Conservation (phyloP, 202 grass and related monocot genomes). For the Bolboschoenoplectus hybrid region DNA sequence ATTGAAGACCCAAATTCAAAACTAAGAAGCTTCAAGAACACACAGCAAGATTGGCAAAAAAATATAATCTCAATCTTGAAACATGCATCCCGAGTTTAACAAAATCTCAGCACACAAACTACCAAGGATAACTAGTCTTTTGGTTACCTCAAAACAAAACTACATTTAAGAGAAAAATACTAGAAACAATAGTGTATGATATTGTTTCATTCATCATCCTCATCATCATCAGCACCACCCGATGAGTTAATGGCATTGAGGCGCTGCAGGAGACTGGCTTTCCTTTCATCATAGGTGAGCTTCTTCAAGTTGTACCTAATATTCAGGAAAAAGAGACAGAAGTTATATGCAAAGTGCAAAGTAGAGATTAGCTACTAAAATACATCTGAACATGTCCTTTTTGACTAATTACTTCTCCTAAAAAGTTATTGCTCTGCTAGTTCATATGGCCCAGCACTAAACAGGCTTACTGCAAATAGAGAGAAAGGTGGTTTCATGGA, state of each 20-base stretch:
- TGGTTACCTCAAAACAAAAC: constrained; percentile 19
- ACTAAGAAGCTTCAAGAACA: no score
- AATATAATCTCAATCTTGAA: no score
- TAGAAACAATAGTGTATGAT: constrained; percentile 22
- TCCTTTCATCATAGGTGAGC: constrained; percentile 80
- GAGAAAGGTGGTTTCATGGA: no score
- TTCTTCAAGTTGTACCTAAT: constrained; percentile 78
- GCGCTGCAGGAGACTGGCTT: constrained; percentile 59
- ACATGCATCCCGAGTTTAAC: no score
- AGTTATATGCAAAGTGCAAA: no score
- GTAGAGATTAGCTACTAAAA: not conserved
- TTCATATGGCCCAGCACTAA: no score
- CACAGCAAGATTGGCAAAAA: no score
- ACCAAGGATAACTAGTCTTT: constrained; percentile 36
- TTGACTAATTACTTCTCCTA: not conserved
- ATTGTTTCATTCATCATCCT: constrained; percentile 62
- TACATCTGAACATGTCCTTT: not conserved
- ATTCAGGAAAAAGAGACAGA: not conserved
- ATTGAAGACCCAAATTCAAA: no score
- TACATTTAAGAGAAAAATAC: constrained; percentile 36
- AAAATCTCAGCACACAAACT: constrained; percentile 2
- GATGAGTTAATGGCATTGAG: constrained; percentile 61
- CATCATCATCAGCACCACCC: constrained; percentile 48
- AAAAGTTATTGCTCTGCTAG: not conserved
- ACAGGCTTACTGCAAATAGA: not conserved